Evolutionary conservation across 352 stramenopile genomes (phyloP).

Genomic region (Globisporangium cystogenes): DNA sequence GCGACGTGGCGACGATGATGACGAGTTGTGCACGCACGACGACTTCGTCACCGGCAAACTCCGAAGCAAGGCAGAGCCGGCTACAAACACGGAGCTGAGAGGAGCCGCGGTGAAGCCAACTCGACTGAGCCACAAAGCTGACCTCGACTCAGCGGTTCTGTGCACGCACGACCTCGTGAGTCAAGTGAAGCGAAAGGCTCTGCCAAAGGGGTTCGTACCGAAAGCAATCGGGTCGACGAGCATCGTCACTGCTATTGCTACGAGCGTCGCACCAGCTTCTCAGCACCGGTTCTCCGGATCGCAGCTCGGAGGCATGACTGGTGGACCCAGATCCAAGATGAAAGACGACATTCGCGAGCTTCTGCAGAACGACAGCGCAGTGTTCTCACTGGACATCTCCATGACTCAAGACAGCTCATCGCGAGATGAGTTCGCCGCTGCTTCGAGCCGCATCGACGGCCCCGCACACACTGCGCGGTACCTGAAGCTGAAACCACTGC

Average conservation of each 20-base stretch:
- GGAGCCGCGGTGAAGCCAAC: conserved; percentile 1
- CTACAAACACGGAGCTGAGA: not conserved
- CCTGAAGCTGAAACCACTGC: conserved; percentile 44
- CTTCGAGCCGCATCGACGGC: conserved; percentile 15
- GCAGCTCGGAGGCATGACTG: not conserved
- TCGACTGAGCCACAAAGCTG: not conserved
- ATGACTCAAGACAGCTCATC: conserved; percentile 16
- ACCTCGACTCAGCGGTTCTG: conserved; percentile 1
- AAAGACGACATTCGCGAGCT: conserved; percentile 42
- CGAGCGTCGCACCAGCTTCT: conserved; percentile 13
- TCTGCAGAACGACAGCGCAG: conserved; percentile 14
- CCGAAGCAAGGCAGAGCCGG: not conserved
- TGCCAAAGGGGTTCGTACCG: conserved; percentile 18
- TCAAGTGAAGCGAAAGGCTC: conserved; percentile 23
- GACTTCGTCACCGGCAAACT: not conserved
- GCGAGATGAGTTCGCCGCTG: conserved; percentile 9
- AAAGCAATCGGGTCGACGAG: conserved; percentile 14
- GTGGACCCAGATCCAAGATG: conserved; percentile 15
- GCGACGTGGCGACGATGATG: not conserved
- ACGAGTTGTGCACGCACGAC: not conserved
- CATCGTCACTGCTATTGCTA: conserved; percentile 2
- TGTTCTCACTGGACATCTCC: conserved; percentile 31
- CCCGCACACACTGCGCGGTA: conserved; percentile 20
- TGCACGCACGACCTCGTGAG: conserved; percentile 12
- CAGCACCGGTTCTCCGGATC: conserved; percentile 17